phyloP scores from a whole-genome alignment of 306 rosid species.

The Fragaria ananassa region DNA sequence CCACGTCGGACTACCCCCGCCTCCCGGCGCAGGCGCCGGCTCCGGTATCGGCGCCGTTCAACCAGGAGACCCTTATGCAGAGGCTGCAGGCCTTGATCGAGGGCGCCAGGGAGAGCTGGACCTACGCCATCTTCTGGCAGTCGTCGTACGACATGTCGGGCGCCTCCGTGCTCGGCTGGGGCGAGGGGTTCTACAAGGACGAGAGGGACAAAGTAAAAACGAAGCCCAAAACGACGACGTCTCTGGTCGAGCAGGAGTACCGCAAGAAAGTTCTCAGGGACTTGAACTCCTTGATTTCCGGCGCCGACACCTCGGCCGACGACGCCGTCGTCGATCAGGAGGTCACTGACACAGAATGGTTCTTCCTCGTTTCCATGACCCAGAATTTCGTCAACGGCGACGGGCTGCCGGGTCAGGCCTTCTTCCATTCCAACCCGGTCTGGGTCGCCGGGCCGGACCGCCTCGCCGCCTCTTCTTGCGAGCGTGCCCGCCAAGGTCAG shows the following conservation, averaged over 20 bases:
- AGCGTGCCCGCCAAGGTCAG: constrained; percentile 71
- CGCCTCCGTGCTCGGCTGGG: constrained; percentile 74
- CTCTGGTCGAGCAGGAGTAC: constrained; percentile 69
- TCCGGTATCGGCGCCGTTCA: constrained; percentile 35
- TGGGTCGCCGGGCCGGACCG: constrained; percentile 68
- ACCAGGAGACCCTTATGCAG: constrained; percentile 85
- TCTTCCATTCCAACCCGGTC: constrained; percentile 47
- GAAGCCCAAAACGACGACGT: constrained; percentile 32
- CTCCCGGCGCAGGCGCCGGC: constrained; percentile 6
- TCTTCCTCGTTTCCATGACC: constrained; percentile 87
- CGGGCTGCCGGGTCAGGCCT: constrained; percentile 73
- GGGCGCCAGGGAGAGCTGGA: constrained; percentile 68
- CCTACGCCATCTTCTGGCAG: constrained; percentile 98
- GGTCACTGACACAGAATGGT: constrained; percentile 96
- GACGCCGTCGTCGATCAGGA: constrained; percentile 71
- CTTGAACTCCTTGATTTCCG: constrained; percentile 78
- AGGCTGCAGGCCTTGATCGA: constrained; percentile 83
- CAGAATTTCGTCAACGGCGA: constrained; percentile 67
- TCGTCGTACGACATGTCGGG: constrained; percentile 61
- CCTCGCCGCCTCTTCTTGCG: constrained; percentile 47
- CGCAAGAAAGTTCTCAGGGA: constrained; percentile 79
- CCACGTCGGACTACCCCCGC: constrained; percentile 41
- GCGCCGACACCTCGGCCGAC: constrained; percentile 41
- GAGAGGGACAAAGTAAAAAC: constrained; percentile 56
- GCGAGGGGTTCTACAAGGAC: constrained; percentile 90